Conservation (phyloP, 2,329 filamentous ascomycete species). For the Alternaria ventricosa region DNA sequence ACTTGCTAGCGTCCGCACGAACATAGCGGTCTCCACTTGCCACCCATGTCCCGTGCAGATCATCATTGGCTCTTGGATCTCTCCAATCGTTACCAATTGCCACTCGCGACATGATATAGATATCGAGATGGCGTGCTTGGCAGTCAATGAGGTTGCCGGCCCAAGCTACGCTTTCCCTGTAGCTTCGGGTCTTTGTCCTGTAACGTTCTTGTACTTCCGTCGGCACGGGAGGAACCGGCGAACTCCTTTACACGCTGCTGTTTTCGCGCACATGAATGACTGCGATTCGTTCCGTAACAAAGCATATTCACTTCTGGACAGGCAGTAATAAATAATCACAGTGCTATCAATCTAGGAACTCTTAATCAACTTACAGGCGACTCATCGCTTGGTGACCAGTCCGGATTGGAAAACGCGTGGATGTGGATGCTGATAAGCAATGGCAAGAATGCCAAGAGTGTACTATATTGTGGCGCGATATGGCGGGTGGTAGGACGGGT, state of each 20-base stretch:
- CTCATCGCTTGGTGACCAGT: neutral
- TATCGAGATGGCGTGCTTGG: neutral
- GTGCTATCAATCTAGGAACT: neutral
- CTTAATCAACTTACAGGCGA: neutral
- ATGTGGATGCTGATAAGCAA: neutral
- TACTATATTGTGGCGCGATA: neutral
- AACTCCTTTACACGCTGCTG: neutral
- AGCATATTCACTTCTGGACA: neutral
- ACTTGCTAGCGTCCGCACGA: constrained; percentile 3
- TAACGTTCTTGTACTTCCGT: neutral
- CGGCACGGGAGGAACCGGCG: neutral
- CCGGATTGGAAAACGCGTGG: neutral
- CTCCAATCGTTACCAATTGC: neutral
- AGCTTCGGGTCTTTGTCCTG: neutral
- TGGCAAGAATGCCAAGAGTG: neutral
- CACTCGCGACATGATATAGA: neutral
- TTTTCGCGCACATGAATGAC: neutral
- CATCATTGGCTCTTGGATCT: neutral
- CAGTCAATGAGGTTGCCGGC: neutral
- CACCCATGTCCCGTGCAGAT: constrained; percentile 2
- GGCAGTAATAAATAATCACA: neutral
- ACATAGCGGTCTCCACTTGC: neutral
- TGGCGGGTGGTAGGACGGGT: neutral
- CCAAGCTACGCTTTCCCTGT: neutral
- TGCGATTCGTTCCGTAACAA: neutral